phyloP scores from a whole-genome alignment of 495 filamentous ascomycete species.

The Penicillium desertorum region DNA sequence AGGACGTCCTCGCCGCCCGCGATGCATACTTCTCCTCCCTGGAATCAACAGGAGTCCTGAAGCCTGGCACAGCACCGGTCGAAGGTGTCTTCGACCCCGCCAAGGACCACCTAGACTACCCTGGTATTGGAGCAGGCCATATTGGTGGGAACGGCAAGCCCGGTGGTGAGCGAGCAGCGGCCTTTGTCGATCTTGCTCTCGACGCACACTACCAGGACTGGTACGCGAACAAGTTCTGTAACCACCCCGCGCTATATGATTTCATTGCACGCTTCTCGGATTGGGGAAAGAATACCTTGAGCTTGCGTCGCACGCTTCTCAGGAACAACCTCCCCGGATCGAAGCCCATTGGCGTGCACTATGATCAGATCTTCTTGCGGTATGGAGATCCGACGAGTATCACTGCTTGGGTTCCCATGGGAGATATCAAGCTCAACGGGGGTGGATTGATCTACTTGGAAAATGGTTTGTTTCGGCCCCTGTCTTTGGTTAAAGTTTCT shows the following conservation, averaged over 20 bases:
- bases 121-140: slow-evolving; percentile 59
- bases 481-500: not conserved
- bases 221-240: slow-evolving; percentile 58
- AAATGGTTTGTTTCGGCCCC: slow-evolving; percentile 32
- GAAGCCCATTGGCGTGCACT: slow-evolving; percentile 62
- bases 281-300: slow-evolving; percentile 54
- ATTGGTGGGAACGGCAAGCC: slow-evolving; percentile 50
- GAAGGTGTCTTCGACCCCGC: slow-evolving; percentile 53
- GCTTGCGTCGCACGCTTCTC: slow-evolving; percentile 48
- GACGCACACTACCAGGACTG: slow-evolving; percentile 57
- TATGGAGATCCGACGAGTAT: slow-evolving; percentile 55
- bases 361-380: slow-evolving; percentile 66
- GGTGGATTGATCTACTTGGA: slow-evolving; percentile 65
- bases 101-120: slow-evolving; percentile 49
- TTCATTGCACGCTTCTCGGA: slow-evolving; percentile 55
- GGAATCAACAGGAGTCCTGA: slow-evolving; percentile 55
- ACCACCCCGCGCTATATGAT: slow-evolving; percentile 50
- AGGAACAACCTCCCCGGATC: slow-evolving; percentile 60
- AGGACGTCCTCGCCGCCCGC: slow-evolving; percentile 56
- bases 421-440: slow-evolving; percentile 55
- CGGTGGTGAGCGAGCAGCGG: slow-evolving; percentile 40
- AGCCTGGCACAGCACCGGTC: slow-evolving; percentile 40
- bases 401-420: slow-evolving; percentile 66
- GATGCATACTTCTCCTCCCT: slow-evolving; percentile 58
- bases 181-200: slow-evolving; percentile 56